Conservation (phyloP, 2,329 filamentous ascomycete genomes). For the Neofusicoccum parvum region DNA sequence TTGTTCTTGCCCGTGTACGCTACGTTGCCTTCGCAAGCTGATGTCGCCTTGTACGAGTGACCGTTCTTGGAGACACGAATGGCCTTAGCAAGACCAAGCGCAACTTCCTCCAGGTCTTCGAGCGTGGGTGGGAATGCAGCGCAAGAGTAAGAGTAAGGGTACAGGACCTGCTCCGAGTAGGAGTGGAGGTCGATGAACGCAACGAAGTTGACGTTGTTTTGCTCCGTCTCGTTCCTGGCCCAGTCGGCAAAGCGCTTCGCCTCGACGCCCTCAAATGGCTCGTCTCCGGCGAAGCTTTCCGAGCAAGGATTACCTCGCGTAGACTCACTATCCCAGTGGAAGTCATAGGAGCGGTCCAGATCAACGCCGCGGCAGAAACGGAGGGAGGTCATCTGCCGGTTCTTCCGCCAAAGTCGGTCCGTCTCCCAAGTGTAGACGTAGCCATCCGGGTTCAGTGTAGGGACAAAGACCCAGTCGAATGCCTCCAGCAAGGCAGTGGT, state of each 20-base stretch:
- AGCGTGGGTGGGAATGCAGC: slow-evolving; percentile 74
- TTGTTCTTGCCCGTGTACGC: slow-evolving; percentile 37
- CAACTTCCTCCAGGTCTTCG: slow-evolving; percentile 91
- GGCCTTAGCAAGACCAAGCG: slow-evolving; percentile 82
- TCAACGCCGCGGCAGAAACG: slow-evolving; percentile 86
- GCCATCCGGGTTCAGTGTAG: slow-evolving; percentile 89
- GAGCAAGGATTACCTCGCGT: slow-evolving; percentile 78
- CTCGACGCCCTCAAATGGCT: slow-evolving; percentile 82
- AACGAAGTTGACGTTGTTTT: slow-evolving; percentile 74
- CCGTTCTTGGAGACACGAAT: slow-evolving; percentile 81
- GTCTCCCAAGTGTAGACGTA: slow-evolving; percentile 92
- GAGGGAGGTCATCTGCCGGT: slow-evolving; percentile 78
- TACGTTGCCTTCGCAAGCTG: slow-evolving; percentile 83
- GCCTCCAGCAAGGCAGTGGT: slow-evolving; percentile 78
- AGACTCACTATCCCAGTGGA: slow-evolving; percentile 74
- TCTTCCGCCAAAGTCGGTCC: slow-evolving; percentile 94
- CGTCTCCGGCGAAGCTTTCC: slow-evolving; percentile 82
- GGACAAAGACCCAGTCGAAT: slow-evolving; percentile 87
- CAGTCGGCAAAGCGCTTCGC: slow-evolving; percentile 74
- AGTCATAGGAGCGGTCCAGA: slow-evolving; percentile 83
- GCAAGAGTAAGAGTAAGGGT: slow-evolving; percentile 89
- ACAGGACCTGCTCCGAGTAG: slow-evolving; percentile 92
- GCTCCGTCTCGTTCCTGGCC: slow-evolving; percentile 75
- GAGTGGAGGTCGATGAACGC: slow-evolving; percentile 89
- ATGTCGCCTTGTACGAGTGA: slow-evolving; percentile 63